Evolutionary conservation across 176 grass and related monocot genomes (phyloP).

Genomic region (Hsuehochloa calcarea): DNA sequence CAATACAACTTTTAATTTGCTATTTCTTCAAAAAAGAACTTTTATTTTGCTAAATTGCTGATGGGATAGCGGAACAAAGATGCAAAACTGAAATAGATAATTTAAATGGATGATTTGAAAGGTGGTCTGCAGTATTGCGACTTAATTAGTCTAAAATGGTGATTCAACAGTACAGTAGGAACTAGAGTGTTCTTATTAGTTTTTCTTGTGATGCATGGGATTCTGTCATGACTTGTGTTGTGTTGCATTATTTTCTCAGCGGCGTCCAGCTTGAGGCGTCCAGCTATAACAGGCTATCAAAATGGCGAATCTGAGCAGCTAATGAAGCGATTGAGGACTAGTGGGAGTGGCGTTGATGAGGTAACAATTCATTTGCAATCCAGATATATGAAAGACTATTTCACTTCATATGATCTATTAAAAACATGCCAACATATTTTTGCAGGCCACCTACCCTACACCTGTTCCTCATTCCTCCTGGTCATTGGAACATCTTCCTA

Average conservation of each 20-base stretch:
- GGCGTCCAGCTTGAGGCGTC: conserved; percentile 68
- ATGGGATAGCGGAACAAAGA: no score
- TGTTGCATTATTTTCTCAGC: conserved; percentile 36
- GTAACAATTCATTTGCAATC: conserved; percentile 39
- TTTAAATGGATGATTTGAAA: no score
- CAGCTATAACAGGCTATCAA: conserved; percentile 81
- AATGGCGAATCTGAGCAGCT: conserved; percentile 80
- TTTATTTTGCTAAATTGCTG: no score
- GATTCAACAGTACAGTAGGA: no score
- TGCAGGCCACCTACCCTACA: conserved; percentile 70
- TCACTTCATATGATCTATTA: conserved; percentile 25
- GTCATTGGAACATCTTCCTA: conserved; percentile 88
- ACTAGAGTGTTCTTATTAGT: no score
- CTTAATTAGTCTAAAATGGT: no score
- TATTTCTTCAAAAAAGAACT: no score
- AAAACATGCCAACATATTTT: conserved; percentile 18
- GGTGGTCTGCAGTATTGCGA: no score
- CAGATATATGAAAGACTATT: conserved; percentile 9
- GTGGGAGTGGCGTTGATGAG: conserved; percentile 70
- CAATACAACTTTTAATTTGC: no score
- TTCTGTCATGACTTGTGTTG: conserved; percentile 14
- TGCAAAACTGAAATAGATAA: no score
- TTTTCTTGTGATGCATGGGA: not conserved
- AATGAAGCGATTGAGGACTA: conserved; percentile 79
- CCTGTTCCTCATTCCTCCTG: conserved; percentile 57